Evolutionary conservation across 1,284 basidiomycete species (phyloP), one percentile per base, ranked within the genome.

Genomic region (Leucoagaricus sp.): DNA sequence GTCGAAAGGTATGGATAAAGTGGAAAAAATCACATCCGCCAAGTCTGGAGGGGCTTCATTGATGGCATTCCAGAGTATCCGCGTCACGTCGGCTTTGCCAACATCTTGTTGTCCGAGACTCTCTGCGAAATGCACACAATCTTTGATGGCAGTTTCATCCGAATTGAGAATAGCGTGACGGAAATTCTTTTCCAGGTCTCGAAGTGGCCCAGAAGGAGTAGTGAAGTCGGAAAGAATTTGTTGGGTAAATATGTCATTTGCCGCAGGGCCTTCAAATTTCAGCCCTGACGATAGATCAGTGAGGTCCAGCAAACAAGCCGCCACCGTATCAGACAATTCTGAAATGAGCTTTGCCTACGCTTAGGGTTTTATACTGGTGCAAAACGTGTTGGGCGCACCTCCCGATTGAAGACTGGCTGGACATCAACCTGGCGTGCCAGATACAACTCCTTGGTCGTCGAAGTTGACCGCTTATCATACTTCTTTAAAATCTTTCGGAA

Each of bases 401-500:
- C 95, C 74, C 97, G 84, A 69, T 98, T 97, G 75, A 98, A 98
- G 45, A 95, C 94, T 3, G 96, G 97, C 69, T 99, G 97, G 12
- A 98, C 93, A 64, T 99, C 97, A 10, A 99, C 96, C 72, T 99
- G 97, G 33, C 97, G 87, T 51, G 94, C 87, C 33, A 99, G 85
- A 72, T 99, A 99, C 10, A 99, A 81, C 70, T 99, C 97, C 72
- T 97, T 98, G 15, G 92, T 98, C 33, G 89, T 91, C 13, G 90
- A 95, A 62, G 91, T 98, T 38, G 92, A 95, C 55, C 93, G 85
- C 75, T 99, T 99, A 76, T 99, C 97, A 85, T 95, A 99, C 71
- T 99, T 99, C 69, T 99, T 99, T 61, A 98, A 75, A 54, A 99
- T 99, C 73, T 99, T 99, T 51, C 96, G 86, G 73, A 99, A 99